phyloP scores from a whole-genome alignment of 2,329 filamentous ascomycete species.

The Aspergillus ochraceoroseus region DNA sequence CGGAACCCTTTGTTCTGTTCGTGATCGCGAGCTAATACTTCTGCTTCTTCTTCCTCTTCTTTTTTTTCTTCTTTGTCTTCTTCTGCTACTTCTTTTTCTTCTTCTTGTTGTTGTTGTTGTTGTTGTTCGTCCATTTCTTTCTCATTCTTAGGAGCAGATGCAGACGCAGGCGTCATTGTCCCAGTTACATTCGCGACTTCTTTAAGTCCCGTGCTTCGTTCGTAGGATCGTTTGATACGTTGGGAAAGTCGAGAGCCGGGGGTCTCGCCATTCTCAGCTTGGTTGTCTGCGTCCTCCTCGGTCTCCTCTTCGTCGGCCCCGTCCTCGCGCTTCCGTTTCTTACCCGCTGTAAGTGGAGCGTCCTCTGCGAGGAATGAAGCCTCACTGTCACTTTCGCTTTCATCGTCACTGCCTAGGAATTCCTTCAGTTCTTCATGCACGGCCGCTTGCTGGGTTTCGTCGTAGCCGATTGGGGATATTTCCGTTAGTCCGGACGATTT shows the following conservation, averaged over 20 bases:
- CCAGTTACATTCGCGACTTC: conserved; percentile 33
- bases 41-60: conserved; percentile 17
- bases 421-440: conserved; percentile 70
- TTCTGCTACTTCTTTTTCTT: conserved; percentile 4
- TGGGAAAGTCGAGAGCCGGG: conserved; percentile 37
- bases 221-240: conserved; percentile 41
- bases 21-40: conserved; percentile 10
- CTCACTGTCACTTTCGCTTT: conserved; percentile 50
- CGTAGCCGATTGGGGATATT: conserved; percentile 51
- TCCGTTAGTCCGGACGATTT: conserved; percentile 50
- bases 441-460: conserved; percentile 59
- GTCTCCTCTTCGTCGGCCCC: conserved; percentile 22
- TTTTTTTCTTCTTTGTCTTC: conserved; percentile 23
- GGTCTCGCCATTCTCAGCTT: conserved; percentile 36
- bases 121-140: not conserved
- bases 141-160: not conserved
- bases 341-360: conserved; percentile 20
- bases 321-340: conserved; percentile 39
- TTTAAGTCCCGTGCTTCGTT: conserved; percentile 38
- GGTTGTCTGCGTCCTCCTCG: conserved; percentile 34
- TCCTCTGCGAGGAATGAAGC: conserved; percentile 25
- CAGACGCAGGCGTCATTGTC: conserved; percentile 11
- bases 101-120: not conserved
- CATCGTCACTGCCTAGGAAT: conserved; percentile 55
- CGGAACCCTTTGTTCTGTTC: too few relatives aligned